These are phyloP conservation scores for Cladosporium colombiae DNA, from an alignment of 2,329 filamentous ascomycete species.

Conservation along the genomic window DNA sequence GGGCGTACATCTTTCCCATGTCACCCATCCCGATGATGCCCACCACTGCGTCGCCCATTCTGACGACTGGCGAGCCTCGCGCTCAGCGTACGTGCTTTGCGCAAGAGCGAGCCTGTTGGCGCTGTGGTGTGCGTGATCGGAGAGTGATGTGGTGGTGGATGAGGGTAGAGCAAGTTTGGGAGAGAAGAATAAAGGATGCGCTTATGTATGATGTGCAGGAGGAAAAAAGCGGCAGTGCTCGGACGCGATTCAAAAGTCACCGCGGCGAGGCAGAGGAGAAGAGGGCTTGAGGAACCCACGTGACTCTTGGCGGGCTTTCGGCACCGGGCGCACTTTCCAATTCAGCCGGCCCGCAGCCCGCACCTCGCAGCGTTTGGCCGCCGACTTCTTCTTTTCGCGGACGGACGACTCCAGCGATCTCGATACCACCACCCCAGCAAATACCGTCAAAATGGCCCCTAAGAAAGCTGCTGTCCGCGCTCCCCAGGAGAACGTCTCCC, in stretches of 20 bases:
- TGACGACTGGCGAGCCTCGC: slow-evolving; percentile 30
- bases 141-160: not conserved
- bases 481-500: slow-evolving; percentile 93
- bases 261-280: slow-evolving; percentile 6
- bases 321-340: slow-evolving; percentile 16
- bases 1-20: slow-evolving; percentile 99
- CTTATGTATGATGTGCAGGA: slow-evolving; percentile 10
- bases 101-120: not conserved
- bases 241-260: slow-evolving; percentile 9
- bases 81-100: slow-evolving; percentile 10
- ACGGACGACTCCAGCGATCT: slow-evolving; percentile 16
- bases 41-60: slow-evolving; percentile 70
- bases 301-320: slow-evolving; percentile 1
- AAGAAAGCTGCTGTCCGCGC: slow-evolving; percentile 83
- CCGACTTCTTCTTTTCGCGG: slow-evolving; percentile 18
- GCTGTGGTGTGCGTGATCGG: not conserved
- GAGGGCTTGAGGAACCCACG: not conserved
- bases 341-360: slow-evolving; percentile 11
- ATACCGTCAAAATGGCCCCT: slow-evolving; percentile 70
- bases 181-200: not conserved
- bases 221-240: slow-evolving; percentile 19
- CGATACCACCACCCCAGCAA: slow-evolving; percentile 16
- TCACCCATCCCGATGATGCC: slow-evolving; percentile 99
- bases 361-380: not conserved
- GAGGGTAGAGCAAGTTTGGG: slow-evolving; percentile 2